A percentile compares a stretch with the other conserved stretches of the same genome.
Conservation (phyloP, 108 stramenopile species). For the Cyclotella distinguenda region DNA sequence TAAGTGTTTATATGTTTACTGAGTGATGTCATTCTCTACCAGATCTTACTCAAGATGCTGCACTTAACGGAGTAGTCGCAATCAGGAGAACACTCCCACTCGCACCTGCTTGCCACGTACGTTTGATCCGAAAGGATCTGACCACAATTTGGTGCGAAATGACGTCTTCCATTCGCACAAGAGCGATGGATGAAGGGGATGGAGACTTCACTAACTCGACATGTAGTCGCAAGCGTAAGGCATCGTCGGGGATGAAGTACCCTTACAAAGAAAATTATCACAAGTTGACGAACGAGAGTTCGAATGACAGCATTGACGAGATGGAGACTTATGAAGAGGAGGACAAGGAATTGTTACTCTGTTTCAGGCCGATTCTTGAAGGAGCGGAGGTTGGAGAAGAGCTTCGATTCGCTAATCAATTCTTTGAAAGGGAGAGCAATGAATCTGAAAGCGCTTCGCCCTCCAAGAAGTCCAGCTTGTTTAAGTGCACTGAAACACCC, state of each 20-base stretch:
- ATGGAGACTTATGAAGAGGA: conserved; percentile 17
- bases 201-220: not conserved
- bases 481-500: too few relatives aligned
- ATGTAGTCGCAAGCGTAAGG: conserved; percentile 6
- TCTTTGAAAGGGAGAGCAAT: not conserved
- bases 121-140: conserved; percentile 73
- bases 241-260: too few relatives aligned
- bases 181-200: conserved; percentile 51
- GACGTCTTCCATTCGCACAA: conserved; percentile 74
- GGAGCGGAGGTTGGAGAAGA: conserved; percentile 63
- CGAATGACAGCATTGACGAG: conserved; percentile 2
- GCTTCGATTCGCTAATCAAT: conserved; percentile 39
- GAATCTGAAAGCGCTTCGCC: not conserved
- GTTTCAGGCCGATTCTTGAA: conserved; percentile 76
- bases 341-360: conserved; percentile 69
- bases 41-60: conserved; percentile 3
- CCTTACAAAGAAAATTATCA: not conserved
- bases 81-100: conserved; percentile 54
- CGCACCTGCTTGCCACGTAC: conserved; percentile 70
- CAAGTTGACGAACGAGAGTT: conserved; percentile 8
- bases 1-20: conserved; percentile 21
- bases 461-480: not conserved
- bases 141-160: conserved; percentile 87
- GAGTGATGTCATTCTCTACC: not conserved
- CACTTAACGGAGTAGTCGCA: conserved; percentile 2